A percentile compares a stretch with the other conserved stretches of the same genome.
Conservation (phyloP, 2,329 filamentous ascomycete genomes). For the Akanthomyces muscarius region DNA sequence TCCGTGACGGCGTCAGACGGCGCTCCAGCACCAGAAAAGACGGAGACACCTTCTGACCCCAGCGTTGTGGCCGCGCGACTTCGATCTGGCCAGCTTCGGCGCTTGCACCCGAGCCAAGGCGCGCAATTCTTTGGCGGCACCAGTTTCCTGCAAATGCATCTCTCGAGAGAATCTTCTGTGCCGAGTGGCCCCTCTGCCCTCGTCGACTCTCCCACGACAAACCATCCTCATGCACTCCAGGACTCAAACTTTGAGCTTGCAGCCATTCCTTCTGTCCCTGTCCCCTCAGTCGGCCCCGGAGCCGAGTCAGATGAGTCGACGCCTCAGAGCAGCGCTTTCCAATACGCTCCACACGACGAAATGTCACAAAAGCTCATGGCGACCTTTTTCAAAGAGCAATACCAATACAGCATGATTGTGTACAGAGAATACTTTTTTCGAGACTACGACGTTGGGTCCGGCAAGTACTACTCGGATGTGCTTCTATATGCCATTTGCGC, state of each 20-base stretch:
- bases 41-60: constrained; percentile 26
- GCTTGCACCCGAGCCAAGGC: constrained; percentile 37
- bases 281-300: constrained; percentile 2
- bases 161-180: constrained; percentile 27
- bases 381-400: constrained; percentile 44
- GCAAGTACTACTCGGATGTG: constrained; percentile 47
- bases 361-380: constrained; percentile 44
- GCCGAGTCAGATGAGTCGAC: constrained; percentile 20
- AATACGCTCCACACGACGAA: constrained; percentile 41
- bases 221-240: constrained; percentile 11
- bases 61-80: constrained; percentile 31
- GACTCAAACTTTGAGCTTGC: constrained; percentile 12
- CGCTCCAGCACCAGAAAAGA: neutral
- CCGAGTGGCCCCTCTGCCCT: constrained; percentile 19
- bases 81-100: constrained; percentile 34
- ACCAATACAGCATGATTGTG: constrained; percentile 47
- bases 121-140: constrained; percentile 47
- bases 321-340: constrained; percentile 25
- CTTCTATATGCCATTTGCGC: constrained; percentile 47
- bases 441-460: constrained; percentile 44
- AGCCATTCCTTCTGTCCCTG: constrained; percentile 10
- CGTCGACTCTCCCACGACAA: constrained; percentile 18
- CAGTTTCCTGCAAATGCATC: constrained; percentile 41
- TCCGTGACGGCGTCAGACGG: constrained; percentile 22
- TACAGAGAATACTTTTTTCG: constrained; percentile 49